These are phyloP conservation scores for Phaeophleospora eucalypticola DNA, from an alignment of 2,329 filamentous ascomycete genomes.

Conservation along the genomic window DNA sequence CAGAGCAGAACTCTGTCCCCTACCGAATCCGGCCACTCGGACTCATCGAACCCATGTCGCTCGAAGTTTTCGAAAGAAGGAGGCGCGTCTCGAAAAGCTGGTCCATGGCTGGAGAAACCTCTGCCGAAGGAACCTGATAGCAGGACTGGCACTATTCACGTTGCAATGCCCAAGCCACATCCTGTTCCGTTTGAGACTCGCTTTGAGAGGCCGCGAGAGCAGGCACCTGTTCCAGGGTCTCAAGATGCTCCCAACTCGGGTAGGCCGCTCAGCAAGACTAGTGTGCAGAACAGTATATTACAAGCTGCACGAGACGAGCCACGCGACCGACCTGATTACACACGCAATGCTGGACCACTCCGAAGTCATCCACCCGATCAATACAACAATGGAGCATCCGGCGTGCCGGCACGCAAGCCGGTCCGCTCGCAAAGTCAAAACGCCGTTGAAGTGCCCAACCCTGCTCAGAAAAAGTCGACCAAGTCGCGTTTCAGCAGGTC, in stretches of 20 bases:
- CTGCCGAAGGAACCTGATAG: constrained; percentile 17
- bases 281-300: constrained; percentile 14
- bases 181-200: constrained; percentile 20
- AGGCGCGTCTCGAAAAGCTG: constrained; percentile 8
- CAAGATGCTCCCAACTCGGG: constrained; percentile 6
- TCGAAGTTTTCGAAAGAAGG: constrained; percentile 17
- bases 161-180: constrained; percentile 19
- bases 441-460: constrained; percentile 3
- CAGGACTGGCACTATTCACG: constrained; percentile 3
- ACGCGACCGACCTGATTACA: constrained; percentile 15
- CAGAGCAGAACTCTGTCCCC: constrained; percentile 17
- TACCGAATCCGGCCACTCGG: constrained; percentile 1
- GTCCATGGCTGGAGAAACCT: constrained; percentile 20
- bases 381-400: background rate
- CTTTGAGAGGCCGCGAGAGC: constrained; percentile 22
- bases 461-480: constrained; percentile 1
- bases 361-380: constrained; percentile 25
- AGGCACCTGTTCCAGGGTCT: constrained; percentile 13
- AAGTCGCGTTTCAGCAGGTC: constrained; percentile 13
- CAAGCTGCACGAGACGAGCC: background rate
- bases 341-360: constrained; percentile 21
- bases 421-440: constrained; percentile 16
- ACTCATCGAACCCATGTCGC: constrained; percentile 8
- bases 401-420: constrained; percentile 1
- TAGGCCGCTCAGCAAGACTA: constrained; percentile 3